Percentiles rank a stretch among this genome's conserved stretches.
These are phyloP conservation scores for Saccharomyces eubayanus DNA, from an alignment of 805 yeast species.

Conservation along the genomic window DNA sequence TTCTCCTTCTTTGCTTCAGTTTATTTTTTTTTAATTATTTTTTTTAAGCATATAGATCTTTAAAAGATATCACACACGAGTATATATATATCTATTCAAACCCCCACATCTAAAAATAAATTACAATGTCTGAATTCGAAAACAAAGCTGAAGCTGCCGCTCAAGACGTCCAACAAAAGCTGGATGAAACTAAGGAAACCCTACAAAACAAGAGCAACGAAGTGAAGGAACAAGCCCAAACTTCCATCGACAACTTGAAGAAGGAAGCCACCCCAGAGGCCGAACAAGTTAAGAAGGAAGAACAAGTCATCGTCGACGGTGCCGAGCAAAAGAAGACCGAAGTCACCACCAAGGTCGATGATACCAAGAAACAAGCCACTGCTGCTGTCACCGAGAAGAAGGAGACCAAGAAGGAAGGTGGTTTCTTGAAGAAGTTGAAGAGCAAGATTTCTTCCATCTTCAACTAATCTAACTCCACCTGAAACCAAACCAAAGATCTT, in stretches of 20 bases:
- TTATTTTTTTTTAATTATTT: not conserved
- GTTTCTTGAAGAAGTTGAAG: not conserved
- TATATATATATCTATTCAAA: too few relatives aligned
- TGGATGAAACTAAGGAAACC: not conserved
- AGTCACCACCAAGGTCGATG: not conserved
- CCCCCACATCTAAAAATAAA: not conserved
- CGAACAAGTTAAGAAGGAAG: not conserved
- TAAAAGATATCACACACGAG: too few relatives aligned
- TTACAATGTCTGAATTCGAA: not conserved
- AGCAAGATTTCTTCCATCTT: not conserved
- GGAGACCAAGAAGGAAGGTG: not conserved
- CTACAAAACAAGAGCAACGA: not conserved
- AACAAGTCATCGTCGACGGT: not conserved
- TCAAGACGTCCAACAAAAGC: not conserved
- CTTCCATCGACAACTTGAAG: not conserved
- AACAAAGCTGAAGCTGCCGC: not conserved
- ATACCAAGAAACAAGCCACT: not conserved
- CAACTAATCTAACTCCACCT: not conserved
- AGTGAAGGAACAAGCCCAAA: not conserved
- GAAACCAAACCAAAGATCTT: not conserved
- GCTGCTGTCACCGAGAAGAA: not conserved
- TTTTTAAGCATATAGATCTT: not conserved
- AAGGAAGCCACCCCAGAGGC: not conserved
- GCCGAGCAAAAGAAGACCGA: not conserved
- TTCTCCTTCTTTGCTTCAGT: not conserved